These are phyloP conservation scores for Komagataella phaffii DNA, from an alignment of 805 yeast genomes.

Conservation along the genomic window DNA sequence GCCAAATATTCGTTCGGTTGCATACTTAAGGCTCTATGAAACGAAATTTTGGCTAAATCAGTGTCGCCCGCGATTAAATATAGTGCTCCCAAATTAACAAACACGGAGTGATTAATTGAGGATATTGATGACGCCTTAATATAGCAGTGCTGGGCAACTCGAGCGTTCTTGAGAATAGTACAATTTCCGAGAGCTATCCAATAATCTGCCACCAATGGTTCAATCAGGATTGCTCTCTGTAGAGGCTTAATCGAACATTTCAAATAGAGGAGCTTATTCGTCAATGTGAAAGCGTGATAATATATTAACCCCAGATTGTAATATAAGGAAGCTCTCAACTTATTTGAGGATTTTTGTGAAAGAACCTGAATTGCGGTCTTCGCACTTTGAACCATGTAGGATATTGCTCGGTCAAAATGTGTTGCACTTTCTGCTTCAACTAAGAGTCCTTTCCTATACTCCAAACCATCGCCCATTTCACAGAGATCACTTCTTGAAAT, in stretches of 20 bases:
- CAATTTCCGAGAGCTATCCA: conserved; percentile 84
- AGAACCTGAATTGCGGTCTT: background rate
- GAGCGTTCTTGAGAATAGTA: conserved; percentile 46
- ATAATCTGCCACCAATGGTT: conserved; percentile 51
- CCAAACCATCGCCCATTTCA: background rate
- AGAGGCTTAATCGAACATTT: conserved; percentile 41
- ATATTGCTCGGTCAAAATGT: background rate
- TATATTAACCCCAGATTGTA: conserved; percentile 66
- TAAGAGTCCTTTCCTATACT: background rate
- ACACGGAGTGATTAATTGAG: conserved; percentile 50
- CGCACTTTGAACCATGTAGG: background rate
- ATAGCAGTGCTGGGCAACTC: conserved; percentile 85
- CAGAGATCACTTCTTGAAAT: background rate
- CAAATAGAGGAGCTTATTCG: conserved; percentile 15
- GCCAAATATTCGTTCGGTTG: conserved; percentile 66
- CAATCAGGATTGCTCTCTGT: conserved; percentile 59
- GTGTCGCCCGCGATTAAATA: conserved; percentile 57
- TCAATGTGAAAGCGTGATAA: conserved; percentile 1
- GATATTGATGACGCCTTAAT: conserved; percentile 68
- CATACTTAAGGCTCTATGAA: conserved; percentile 61
- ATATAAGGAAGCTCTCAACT: conserved; percentile 37
- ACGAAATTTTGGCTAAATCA: conserved; percentile 61
- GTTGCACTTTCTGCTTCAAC: background rate
- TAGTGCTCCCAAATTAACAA: conserved; percentile 75
- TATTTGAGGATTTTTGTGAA: conserved; percentile 22